phyloP scores from a whole-genome alignment of 108 stramenopile species.

The Skeletonema grethae region DNA sequence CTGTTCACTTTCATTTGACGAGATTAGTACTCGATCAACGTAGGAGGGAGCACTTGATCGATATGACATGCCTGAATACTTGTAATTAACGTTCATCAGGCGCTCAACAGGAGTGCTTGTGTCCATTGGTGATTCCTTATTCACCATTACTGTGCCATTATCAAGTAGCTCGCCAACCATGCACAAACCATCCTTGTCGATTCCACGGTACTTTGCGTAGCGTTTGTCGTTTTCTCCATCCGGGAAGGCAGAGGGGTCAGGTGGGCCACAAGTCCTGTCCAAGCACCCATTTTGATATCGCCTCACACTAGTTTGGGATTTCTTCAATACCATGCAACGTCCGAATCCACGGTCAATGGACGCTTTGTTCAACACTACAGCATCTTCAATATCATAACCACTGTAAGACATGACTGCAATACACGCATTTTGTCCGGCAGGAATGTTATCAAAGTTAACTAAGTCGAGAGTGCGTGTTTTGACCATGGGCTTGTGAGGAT shows the following conservation, averaged over 20 bases:
- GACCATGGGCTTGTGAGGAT: conserved; percentile 98
- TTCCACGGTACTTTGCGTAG: conserved; percentile 72
- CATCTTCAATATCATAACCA: conserved; percentile 99
- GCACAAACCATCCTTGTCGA: conserved; percentile 95
- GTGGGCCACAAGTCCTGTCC: conserved; percentile 87
- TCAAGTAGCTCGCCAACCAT: conserved; percentile 88
- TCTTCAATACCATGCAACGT: conserved; percentile 90
- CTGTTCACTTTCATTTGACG: conserved; percentile 94
- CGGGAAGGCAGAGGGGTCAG: conserved; percentile 64
- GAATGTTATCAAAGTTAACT: conserved; percentile 95
- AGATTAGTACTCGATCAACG: conserved; percentile 97
- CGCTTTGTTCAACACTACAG: conserved; percentile 97
- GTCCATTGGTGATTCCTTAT: conserved; percentile 87
- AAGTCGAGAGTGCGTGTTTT: conserved; percentile 95
- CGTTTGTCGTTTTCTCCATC: conserved; percentile 86
- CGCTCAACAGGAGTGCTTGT: conserved; percentile 56
- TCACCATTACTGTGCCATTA: conserved; percentile 88
- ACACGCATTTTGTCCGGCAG: conserved; percentile 97
- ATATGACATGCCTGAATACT: conserved; percentile 84
- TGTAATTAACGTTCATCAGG: conserved; percentile 67
- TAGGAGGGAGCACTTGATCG: conserved; percentile 84
- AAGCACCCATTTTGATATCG: conserved; percentile 92
- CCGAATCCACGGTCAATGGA: conserved; percentile 98
- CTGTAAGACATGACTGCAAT: conserved; percentile 99
- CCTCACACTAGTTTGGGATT: conserved; percentile 87